Base-by-base conservation (phyloP, 2,329 filamentous ascomycete genomes). In the Hypoxylon sp. region DNA sequence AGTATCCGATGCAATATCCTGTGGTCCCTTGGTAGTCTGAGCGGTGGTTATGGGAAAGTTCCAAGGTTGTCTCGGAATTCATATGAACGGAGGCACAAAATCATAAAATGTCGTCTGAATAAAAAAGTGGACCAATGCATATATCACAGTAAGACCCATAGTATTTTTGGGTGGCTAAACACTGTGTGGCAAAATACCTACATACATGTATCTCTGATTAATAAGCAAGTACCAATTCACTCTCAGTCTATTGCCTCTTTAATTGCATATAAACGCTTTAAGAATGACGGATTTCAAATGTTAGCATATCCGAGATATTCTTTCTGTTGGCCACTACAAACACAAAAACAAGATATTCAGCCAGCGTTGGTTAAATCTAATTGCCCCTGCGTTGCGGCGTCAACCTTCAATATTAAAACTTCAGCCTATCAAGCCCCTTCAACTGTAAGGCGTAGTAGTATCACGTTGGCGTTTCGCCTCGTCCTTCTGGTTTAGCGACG, bases 21-120 rank as follows among this genome's bases (percentile, higher is more conserved):
- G 38, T 49, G 48, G 30, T 50, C 30, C 41, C 51, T 51, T 65
- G 60, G 57, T 53, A 43, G 53, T 36, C 48, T 49, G 30, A 59
- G 62, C 57, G 62, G 51, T 30, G 28, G 56, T 61, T 21, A 52
- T 38, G 59, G 59, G 50, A 38, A 59, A 53, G 48, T 43, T 30
- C 28, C 28, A 30, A 30, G 28, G 5, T 30, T 48, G 61, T 28
- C 30, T 55, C 19, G 38, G 34, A 9, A 32, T 28, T 52, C 25
- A 41, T 41, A 41, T 41, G 4, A 34, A 36, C 19, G 21, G 13
- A 19, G 51, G 57, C 63, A 57, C 52, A 62, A 62, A 62, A 49
- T 58, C 52, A 57, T 51, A 63, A 60, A 67, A 64, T 58, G 56
- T 64, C 41, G 56, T 60, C 52, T 60, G 60, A 61, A 65, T 64